Evolutionary conservation across 2,329 filamentous ascomycete genomes (phyloP), one percentile per base, ranked within the genome.

Genomic region (Fusarium sp.): DNA sequence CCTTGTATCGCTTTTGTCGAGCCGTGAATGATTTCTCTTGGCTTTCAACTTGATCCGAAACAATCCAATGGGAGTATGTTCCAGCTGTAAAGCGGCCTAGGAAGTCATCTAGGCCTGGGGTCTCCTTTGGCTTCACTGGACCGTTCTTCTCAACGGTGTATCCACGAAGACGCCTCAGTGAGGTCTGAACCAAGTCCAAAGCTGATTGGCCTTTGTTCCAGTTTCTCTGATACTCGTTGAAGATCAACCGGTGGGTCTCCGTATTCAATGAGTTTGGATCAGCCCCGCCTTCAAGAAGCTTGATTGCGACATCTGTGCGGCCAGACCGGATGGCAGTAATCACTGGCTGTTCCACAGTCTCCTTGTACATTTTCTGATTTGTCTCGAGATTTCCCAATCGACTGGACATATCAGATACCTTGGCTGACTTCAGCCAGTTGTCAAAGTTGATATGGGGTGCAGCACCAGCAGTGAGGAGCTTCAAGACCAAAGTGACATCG

Each of bases 381-480:
- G 77, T 49, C 23, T 91, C 85, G 2, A 83, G 75, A 18, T 73
- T 79, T 21, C 81, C 70, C 5, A 83, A 74, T 4, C 72, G 69
- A 11, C 33, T 50, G 2, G 71, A 66, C 23, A 64, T 83, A 71
- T 41, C 78, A 0, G 80, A 80, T 35, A 87, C 77, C 65, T 84
- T 84, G 15, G 82, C 84, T 0, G 85, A 81, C 73, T 89, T 90
- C 39, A 91, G 79, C 85, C 89, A 94, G 5, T 83, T 82, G 31
- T 90, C 88, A 62, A 91, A 91, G 10, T 88, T 84, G 33, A 94
- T 83, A 1, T 84, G 77, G 0, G 88, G 79, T 2, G 84, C 80
- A 3, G 91, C 89, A 3, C 92, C 92, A 8, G 84, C 81, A 4
- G 88, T 83, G 2, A 96, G 83, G 4, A 96, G 80, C 65, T 87